A percentile compares a stretch with the other conserved stretches of the same genome.
Conservation (phyloP, 371 early-diverging fungal species). For the Mortierella sp. region DNA sequence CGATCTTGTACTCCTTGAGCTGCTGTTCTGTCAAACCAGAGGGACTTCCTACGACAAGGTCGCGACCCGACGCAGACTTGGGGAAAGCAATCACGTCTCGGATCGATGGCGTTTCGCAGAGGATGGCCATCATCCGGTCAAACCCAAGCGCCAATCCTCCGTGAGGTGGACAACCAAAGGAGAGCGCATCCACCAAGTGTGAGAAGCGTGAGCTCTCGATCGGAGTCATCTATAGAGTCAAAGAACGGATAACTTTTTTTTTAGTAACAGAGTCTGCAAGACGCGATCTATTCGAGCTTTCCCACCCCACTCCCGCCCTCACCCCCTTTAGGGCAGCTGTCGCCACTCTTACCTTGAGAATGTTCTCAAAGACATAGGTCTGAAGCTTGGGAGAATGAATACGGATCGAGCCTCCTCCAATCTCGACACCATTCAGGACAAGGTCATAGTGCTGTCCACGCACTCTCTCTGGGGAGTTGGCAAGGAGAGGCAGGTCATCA, state of each 20-base stretch:
- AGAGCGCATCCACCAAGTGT: constrained; percentile 85
- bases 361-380: constrained; percentile 73
- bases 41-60: constrained; percentile 86
- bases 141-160: constrained; percentile 93
- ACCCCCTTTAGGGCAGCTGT: not conserved
- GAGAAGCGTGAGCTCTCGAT: constrained; percentile 74
- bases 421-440: constrained; percentile 91
- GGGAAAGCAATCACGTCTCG: constrained; percentile 96
- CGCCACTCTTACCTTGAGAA: constrained; percentile 67
- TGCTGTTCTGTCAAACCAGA: constrained; percentile 68
- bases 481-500: constrained; percentile 72
- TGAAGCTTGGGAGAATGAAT: constrained; percentile 87
- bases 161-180: constrained; percentile 92
- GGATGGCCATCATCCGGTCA: constrained; percentile 84
- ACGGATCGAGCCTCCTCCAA: constrained; percentile 94
- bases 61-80: constrained; percentile 84
- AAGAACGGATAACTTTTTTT: not conserved
- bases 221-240: constrained; percentile 50
- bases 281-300: too few relatives aligned
- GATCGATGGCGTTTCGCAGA: constrained; percentile 79
- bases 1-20: constrained; percentile 70
- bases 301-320: too few relatives aligned
- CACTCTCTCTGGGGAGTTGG: constrained; percentile 69
- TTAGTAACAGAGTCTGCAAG: not conserved
- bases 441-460: constrained; percentile 92